Percentiles rank a stretch among this genome's conserved stretches.
Conservation (phyloP, 257 asterid genomes). For the Linaria vulgaris region DNA sequence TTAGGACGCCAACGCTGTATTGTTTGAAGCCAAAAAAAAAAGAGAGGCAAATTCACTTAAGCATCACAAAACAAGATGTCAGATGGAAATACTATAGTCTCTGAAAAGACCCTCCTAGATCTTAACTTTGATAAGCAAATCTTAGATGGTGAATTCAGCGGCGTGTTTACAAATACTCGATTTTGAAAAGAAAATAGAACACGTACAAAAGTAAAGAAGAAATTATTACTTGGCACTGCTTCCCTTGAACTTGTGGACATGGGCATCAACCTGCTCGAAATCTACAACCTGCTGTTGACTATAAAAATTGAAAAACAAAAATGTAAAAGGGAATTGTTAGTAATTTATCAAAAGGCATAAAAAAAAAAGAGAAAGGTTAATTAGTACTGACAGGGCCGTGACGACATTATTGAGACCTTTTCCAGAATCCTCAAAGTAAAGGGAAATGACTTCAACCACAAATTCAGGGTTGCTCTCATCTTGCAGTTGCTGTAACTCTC, state of each 20-base stretch:
- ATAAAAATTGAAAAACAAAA: background rate
- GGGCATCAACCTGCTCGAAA: conserved; percentile 38
- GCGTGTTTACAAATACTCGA: background rate
- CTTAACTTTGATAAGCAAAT: conserved; percentile 1
- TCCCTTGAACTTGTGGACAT: conserved; percentile 42
- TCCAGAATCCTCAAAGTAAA: conserved; percentile 75
- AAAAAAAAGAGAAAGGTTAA: background rate
- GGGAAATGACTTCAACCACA: conserved; percentile 65
- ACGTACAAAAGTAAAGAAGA: background rate
- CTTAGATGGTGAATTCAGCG: background rate
- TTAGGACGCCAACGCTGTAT: conserved; percentile 66
- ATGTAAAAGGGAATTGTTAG: background rate
- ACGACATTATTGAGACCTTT: conserved; percentile 57
- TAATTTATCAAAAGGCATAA: background rate
- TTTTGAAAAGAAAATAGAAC: too few relatives aligned
- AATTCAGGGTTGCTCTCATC: conserved; percentile 78
- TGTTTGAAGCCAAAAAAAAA: background rate
- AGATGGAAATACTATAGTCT: background rate
- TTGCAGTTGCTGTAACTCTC: conserved; percentile 64
- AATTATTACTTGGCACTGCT: conserved; percentile 43
- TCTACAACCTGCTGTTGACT: conserved; percentile 39
- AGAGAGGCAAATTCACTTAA: background rate
- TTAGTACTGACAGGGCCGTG: conserved; percentile 49
- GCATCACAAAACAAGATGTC: background rate
- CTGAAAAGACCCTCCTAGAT: conserved; percentile 16